Base-by-base conservation (phyloP, 169 alveolate genomes). In the Neospora caninum region DNA sequence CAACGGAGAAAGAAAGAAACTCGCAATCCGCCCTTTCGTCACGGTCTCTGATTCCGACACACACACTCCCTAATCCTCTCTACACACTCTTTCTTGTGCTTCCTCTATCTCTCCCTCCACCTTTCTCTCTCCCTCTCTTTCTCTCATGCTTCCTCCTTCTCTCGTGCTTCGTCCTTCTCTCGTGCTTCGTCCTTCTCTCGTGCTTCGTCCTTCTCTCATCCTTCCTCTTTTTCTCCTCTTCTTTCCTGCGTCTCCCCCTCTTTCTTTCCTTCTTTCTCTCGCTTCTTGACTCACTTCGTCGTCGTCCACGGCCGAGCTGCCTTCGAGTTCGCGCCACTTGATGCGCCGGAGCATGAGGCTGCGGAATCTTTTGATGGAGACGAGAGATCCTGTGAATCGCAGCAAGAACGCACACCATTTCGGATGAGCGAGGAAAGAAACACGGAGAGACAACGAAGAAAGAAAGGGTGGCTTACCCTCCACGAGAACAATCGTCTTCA, bases 321-420 rank as follows among this genome's bases (percentile, higher is more conserved):
- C 88, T 39, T 93, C 95, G 20, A 67, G 88, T 27, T 93, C 95
- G 49, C 36, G 39, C 98, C 98, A 97, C 94, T 97, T 96, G 42
- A 97, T 97, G 67, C 98, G 95, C 80, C 96, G 93, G 94, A 96
- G 93, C 86, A 97, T 91, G 78, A 97, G 94, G 53, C 95, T 94
- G 91, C 95, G 97, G 80, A 96, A 97, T 83, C 97, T 93, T 69
- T 97, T 96, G 36, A 97, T 93, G 27, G 98, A 84, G 54, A 95
- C 88, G 45, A 89, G 95, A 38, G 96, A 94, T 36, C 97, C 97
- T 92, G 58, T 4, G 13, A 49, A 4, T 49, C 58, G 4, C 58
- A 78, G 92, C 0, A 95, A 95, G n/a, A 64, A 27, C 73, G 73
- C 73, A 64, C 34, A 9, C 31, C n/a, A 4, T 49, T 13, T 49